Percentiles rank a stretch among this genome's conserved stretches.
These are phyloP conservation scores for Berkeleyomyces basicola DNA, from an alignment of 2,329 filamentous ascomycete genomes.

Conservation along the genomic window DNA sequence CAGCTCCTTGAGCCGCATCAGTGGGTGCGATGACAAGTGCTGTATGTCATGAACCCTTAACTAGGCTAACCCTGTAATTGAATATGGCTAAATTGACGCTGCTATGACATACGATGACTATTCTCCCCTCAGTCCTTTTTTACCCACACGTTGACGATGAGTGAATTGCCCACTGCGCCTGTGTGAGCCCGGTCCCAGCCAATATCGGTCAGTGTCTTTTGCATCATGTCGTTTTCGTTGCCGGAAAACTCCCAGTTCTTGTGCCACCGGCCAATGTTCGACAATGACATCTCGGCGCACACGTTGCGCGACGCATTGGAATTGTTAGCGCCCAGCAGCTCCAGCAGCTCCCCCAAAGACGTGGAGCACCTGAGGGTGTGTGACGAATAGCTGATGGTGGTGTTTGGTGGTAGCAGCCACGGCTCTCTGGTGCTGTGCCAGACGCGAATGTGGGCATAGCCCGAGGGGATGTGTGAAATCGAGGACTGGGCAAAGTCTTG, in stretches of 20 bases:
- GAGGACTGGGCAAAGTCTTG: no score
- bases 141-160: constrained; percentile 45
- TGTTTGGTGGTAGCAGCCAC: constrained; percentile 32
- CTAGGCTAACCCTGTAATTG: background rate
- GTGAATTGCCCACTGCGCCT: constrained; percentile 30
- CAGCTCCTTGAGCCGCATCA: background rate
- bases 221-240: constrained; percentile 31
- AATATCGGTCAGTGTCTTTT: constrained; percentile 34
- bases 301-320: constrained; percentile 33
- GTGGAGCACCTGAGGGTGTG: constrained; percentile 36
- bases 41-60: background rate
- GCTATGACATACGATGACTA: background rate
- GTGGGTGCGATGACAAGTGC: background rate
- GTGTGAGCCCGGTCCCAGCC: constrained; percentile 38
- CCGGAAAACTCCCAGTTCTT: constrained; percentile 35
- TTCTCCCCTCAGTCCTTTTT: constrained; percentile 29
- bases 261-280: constrained; percentile 42
- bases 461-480: constrained; percentile 16
- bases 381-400: constrained; percentile 29
- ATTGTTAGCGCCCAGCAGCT: constrained; percentile 41
- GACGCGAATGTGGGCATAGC: background rate
- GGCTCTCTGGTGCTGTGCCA: constrained; percentile 20
- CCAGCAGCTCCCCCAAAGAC: constrained; percentile 39
- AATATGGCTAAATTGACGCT: background rate
- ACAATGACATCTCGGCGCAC: constrained; percentile 38